Base-by-base conservation (phyloP, 371 early-diverging fungal species). In the Parasitella parasitica region DNA sequence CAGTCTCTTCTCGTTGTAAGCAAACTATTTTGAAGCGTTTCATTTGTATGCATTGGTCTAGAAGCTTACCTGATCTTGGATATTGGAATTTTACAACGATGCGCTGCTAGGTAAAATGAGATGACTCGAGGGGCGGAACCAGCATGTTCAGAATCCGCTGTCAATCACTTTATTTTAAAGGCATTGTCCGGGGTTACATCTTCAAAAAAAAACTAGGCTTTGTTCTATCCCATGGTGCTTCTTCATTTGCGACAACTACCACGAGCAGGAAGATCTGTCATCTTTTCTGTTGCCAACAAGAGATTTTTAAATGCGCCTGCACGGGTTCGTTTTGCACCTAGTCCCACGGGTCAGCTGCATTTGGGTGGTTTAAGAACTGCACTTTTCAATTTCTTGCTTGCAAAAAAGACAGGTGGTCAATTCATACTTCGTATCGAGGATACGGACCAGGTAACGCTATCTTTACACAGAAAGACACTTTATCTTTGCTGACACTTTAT, bases 381-480 rank as follows among this genome's bases (percentile, higher is more conserved):
- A 6, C 84, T 97, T 51, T 96, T 89, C 77, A 96, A 96, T 76
- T 94, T 91, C 61, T 77, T 97, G 35, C 72, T 94, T 22, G 91
- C 97, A 3, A 82, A 85, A 34, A 81, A 90, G 57, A 76, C 81
- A 0, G 86, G 88, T 9, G 96, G 95, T 4, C 71, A 73, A 30
- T 93, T 95, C 67, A 81, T 96, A 56, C 73, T 97, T 51, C 87
- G 97, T 54, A 94, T 97, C 51, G 97, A 97, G 66, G 97, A 97
- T 69, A 96, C 97, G 1, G 97, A 97, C 71, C 86, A 84, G 73
- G 91, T 91, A 76, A 57, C 46, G 1, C 2, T 15, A 18, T 1
- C 32, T 22, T 13, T 3, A 1, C 1, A n/a, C 9, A 1, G 22
- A 9, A 1, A 43, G 13, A 51, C 5, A 20, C 4, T 30, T 6